Conservation (phyloP, 768 basidiomycete genomes). For the Amanita brunnescens region DNA sequence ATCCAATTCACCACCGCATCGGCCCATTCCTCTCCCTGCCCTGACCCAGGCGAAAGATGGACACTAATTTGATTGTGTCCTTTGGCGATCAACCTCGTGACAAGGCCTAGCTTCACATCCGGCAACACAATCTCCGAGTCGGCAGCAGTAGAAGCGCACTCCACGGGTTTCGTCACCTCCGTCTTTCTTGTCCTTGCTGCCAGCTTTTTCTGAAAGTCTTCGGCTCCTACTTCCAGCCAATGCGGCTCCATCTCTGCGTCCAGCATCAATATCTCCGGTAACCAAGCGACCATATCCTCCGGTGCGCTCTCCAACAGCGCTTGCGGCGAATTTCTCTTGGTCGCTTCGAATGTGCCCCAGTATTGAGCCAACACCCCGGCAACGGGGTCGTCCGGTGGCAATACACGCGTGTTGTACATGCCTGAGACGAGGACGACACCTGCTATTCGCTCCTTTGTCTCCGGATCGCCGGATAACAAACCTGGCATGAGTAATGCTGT, state of each 20-base stretch:
- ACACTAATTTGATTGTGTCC: constrained; percentile 62
- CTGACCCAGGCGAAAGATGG: constrained; percentile 38
- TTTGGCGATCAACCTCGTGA: constrained; percentile 28
- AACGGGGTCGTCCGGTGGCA: constrained; percentile 17
- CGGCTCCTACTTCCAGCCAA: constrained; percentile 27
- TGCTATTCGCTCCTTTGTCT: constrained; percentile 26
- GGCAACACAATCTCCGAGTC: background rate
- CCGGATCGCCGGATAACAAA: constrained; percentile 21
- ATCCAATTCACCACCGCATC: constrained; percentile 37
- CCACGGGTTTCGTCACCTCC: background rate
- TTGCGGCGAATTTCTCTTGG: constrained; percentile 30
- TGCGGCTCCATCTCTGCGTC: constrained; percentile 47
- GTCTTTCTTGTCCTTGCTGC: constrained; percentile 23
- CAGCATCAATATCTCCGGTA: constrained; percentile 42
- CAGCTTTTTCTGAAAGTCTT: constrained; percentile 31
- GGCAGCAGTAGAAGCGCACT: background rate
- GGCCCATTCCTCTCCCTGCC: constrained; percentile 58
- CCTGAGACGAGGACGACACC: constrained; percentile 40
- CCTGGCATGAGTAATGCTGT: constrained; percentile 33
- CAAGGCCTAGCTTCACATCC: constrained; percentile 1
- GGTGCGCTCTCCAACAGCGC: constrained; percentile 30
- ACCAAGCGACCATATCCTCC: constrained; percentile 21
- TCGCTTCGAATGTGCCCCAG: constrained; percentile 29
- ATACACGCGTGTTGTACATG: constrained; percentile 28
- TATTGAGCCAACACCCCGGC: constrained; percentile 25